Conservation (phyloP, 495 filamentous ascomycete species). For the Thozetella sp. region DNA sequence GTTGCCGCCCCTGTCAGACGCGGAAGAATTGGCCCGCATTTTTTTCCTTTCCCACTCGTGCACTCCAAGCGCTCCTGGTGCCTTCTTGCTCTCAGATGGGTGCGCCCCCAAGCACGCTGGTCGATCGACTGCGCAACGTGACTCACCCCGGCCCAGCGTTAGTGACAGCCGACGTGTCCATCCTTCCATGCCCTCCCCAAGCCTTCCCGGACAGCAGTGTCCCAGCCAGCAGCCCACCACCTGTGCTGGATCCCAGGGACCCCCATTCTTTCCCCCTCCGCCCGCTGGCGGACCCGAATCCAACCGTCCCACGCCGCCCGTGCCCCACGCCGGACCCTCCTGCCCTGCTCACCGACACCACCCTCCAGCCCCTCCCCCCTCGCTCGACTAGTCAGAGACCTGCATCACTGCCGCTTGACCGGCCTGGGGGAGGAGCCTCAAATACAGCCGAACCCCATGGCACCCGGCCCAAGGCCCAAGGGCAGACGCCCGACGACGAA, state of each 20-base stretch:
- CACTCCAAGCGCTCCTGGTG: no score
- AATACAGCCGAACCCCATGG: background rate
- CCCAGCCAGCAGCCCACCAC: background rate
- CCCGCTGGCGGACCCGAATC: background rate
- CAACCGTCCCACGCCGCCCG: background rate
- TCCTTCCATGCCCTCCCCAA: background rate
- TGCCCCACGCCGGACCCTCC: constrained; percentile 1
- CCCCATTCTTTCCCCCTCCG: background rate
- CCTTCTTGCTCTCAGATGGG: no score
- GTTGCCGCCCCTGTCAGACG: background rate
- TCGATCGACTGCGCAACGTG: no score
- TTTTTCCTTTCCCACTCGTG: no score
- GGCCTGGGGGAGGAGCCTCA: background rate
- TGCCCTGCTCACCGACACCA: background rate
- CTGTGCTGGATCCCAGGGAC: background rate
- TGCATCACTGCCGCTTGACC: background rate
- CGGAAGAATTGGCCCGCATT: background rate
- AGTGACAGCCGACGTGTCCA: no score
- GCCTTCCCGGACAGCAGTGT: background rate
- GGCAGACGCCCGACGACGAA: background rate
- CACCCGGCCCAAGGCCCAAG: background rate
- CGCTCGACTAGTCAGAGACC: background rate
- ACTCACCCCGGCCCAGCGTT: no score
- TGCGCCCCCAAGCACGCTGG: no score
- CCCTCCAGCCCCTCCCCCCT: background rate